Percentiles rank a stretch among this genome's conserved stretches.
Evolutionary conservation across 2,329 filamentous ascomycete species (phyloP).

Genomic region (Onygenales sp.): DNA sequence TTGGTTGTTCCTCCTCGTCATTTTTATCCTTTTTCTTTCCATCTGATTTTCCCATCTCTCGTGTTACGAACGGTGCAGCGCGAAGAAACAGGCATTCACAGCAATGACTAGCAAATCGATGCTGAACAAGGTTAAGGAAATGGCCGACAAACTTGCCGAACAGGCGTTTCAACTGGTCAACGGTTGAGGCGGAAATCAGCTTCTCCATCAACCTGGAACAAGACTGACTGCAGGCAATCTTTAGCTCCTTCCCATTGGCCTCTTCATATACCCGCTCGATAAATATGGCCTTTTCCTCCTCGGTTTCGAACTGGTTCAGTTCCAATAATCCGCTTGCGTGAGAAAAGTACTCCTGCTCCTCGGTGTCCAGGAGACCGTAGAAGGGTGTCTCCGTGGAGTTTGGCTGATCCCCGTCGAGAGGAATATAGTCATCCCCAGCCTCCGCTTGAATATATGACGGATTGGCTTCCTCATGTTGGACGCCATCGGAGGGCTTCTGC

Average conservation of each 20-base stretch:
- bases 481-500: constrained; percentile 20
- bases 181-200: constrained; percentile 70
- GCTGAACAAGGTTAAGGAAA: constrained; percentile 81
- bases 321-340: constrained; percentile 84
- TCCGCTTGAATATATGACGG: constrained; percentile 15
- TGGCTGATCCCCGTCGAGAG: constrained; percentile 17
- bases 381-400: constrained; percentile 56
- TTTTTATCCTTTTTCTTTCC: constrained; percentile 32
- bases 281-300: constrained; percentile 63
- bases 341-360: constrained; percentile 94
- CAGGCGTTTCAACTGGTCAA: constrained; percentile 71
- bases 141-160: constrained; percentile 80
- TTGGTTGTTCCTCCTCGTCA: constrained; percentile 34
- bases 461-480: constrained; percentile 6
- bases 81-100: constrained; percentile 87
- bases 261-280: constrained; percentile 78
- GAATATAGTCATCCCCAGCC: constrained; percentile 30
- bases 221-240: constrained; percentile 89
- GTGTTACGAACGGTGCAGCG: constrained; percentile 66
- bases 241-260: constrained; percentile 85
- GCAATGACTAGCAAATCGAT: constrained; percentile 95
- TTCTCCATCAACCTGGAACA: constrained; percentile 90
- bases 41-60: constrained; percentile 51
- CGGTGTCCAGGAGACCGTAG: constrained; percentile 83
- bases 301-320: constrained; percentile 70